Base-by-base conservation (phyloP, 495 filamentous ascomycete species). In the Xylaria nigripes region DNA sequence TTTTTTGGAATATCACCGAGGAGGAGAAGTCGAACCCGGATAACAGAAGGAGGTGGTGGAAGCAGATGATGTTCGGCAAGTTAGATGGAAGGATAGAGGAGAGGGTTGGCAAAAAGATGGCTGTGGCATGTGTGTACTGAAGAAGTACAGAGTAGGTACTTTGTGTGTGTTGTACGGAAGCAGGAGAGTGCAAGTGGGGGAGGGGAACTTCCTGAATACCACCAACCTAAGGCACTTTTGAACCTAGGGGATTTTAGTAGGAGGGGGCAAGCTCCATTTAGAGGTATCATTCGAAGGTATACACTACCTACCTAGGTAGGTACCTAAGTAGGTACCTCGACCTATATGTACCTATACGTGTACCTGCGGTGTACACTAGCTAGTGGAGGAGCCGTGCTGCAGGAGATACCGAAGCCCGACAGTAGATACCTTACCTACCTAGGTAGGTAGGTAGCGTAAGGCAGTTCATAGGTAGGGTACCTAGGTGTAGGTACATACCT, bases 131-230 rank as follows among this genome's bases (percentile, higher is more conserved):
- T 10, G 10, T 30, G 27, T 4, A 30, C 27, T 30, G 27, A 10
- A 30, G 27, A 30, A 30, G 32, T 36, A 36, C 32, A 12, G 32
- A 15, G 6, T 12, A 8, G 32, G 18, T 36, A 46, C 40, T 43
- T 43, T 44, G 52, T 19, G 32, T 25, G 25, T 54, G 51, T 54
- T n/a, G n/a, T n/a, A n/a, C n/a, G n/a, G n/a, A n/a, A n/a, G n/a
- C n/a, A n/a, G n/a, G n/a, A n/a, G n/a, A n/a, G 51, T 24, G 51
- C 44, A 54, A 30, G 51, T 50, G 53, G 38, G 53, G 53, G 46
- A 50, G 45, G 46, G 52, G 45, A 49, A 55, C 53, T 23, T 50
- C 6, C 6, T 22, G n/a, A n/a, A n/a, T n/a, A n/a, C n/a, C n/a
- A n/a, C n/a, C n/a, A n/a, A n/a, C n/a, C n/a, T n/a, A n/a, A 13